A percentile compares a stretch with the other conserved stretches of the same genome.
Evolutionary conservation across 768 basidiomycete species (phyloP).

Genomic region (Leccinum sublutescens): DNA sequence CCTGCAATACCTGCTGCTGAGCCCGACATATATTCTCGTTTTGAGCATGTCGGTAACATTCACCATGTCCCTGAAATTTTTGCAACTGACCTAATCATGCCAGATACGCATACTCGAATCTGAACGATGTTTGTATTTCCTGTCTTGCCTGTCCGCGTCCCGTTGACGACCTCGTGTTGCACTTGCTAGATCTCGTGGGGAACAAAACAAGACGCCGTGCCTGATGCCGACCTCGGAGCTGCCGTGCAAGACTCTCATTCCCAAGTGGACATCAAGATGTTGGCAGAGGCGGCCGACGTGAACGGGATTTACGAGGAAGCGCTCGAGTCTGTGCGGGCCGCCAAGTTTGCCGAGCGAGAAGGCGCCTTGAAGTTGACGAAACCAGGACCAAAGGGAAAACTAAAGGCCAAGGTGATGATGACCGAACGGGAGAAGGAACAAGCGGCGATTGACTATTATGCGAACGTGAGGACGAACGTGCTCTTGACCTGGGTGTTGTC

Average conservation of each 20-base stretch:
- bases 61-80: neutral
- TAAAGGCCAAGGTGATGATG: conserved; percentile 31
- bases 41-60: conserved; percentile 61
- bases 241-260: conserved; percentile 66
- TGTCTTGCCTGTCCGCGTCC: conserved; percentile 12
- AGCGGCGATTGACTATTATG: conserved; percentile 82
- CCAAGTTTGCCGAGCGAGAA: conserved; percentile 39
- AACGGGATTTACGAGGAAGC: conserved; percentile 86
- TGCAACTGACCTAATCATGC: conserved; percentile 24
- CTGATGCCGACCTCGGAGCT: conserved; percentile 79
- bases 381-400: conserved; percentile 6
- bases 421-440: conserved; percentile 65
- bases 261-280: conserved; percentile 74
- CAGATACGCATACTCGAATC: conserved; percentile 83
- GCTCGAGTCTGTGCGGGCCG: conserved; percentile 63
- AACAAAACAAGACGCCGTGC: conserved; percentile 83
- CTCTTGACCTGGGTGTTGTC: conserved; percentile 81
- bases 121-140: conserved; percentile 62
- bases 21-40: conserved; percentile 77
- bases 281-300: conserved; percentile 76
- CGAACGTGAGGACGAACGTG: conserved; percentile 81
- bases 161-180: neutral
- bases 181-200: conserved; percentile 80
- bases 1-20: conserved; percentile 81
- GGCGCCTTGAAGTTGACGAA: conserved; percentile 8